Evolutionary conservation across 2,329 filamentous ascomycete genomes (phyloP), one percentile per base, ranked within the genome.

Genomic region (Aspergillus sp.): DNA sequence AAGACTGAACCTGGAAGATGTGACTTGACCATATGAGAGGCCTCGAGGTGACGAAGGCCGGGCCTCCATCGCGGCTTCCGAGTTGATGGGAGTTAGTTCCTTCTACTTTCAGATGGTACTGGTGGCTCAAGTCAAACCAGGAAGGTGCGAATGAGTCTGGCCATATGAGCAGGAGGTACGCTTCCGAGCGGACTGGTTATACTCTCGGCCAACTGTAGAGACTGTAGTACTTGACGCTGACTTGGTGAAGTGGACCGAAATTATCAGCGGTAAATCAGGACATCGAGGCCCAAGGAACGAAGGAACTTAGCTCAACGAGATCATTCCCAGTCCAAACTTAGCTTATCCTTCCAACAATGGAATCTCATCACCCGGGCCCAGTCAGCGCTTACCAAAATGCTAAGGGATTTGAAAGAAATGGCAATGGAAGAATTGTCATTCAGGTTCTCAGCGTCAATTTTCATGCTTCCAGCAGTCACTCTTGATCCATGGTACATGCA

Each of bases 211-310:
- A 30, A 9, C 26, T 9, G 26, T 8, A 30, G 26, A 8, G 11
- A 9, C 26, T 9, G 26, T 8, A 30, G 26, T 30, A 30, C 9
- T 11, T 30, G 34, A 36, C 13, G 6, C 15, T n/a, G 6, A 6
- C 34, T 36, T 34, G 11, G 13, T 34, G 32, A 13, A 34, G 32
- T 34, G 32, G 32, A n/a, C 13, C n/a, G n/a, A n/a, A 43, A 54
- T 48, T 44, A 18, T 20, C 52, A 20, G n/a, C 50, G 50, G 41
- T 53, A 47, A 36, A 36, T 36, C 48, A 50, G 34, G 24, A 24
- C 24, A 4, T 24, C 24, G 24, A 26, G 24, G 11, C 20, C 12
- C 20, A n/a, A 41, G 17, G 32, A 34, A 22, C 11, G 12, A 39
- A 26, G 15, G 26, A 44, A 44, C 4, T n/a, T 56, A 48, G 53